These are phyloP conservation scores for Pichia cephalocereana DNA, from an alignment of 805 yeast species.

Conservation along the genomic window DNA sequence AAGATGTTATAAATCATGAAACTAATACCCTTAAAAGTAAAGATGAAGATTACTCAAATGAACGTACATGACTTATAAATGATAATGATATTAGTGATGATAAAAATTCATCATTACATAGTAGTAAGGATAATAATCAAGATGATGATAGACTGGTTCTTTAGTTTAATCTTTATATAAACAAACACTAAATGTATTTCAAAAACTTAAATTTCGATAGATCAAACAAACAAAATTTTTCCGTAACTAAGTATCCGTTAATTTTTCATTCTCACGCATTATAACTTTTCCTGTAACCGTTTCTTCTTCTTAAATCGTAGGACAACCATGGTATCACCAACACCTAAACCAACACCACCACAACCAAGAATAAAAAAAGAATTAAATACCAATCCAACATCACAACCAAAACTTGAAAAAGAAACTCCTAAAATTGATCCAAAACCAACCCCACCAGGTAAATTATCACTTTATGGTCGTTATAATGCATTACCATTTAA, in stretches of 20 bases:
- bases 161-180: not conserved
- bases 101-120: not conserved
- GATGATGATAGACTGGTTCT: not conserved
- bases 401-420: not conserved
- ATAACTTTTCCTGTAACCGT: not conserved
- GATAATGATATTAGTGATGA: not conserved
- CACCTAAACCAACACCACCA: constrained; percentile 1
- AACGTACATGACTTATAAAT: not conserved
- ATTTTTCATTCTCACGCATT: too few species aligned
- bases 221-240: too few species aligned
- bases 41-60: not conserved
- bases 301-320: not conserved
- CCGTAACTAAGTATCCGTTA: too few species aligned
- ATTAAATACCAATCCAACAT: not conserved
- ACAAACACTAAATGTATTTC: not conserved
- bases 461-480: constrained; percentile 1
- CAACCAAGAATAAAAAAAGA: not conserved
- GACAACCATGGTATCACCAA: not conserved
- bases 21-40: not conserved
- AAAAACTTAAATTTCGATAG: too few species aligned
- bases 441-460: not conserved
- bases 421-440: not conserved
- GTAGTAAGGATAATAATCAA: not conserved
- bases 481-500: constrained; percentile 21
- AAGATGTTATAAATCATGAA: not conserved